Evolutionary conservation across 306 rosid species (phyloP).

Genomic region (Canavalia gladiata): DNA sequence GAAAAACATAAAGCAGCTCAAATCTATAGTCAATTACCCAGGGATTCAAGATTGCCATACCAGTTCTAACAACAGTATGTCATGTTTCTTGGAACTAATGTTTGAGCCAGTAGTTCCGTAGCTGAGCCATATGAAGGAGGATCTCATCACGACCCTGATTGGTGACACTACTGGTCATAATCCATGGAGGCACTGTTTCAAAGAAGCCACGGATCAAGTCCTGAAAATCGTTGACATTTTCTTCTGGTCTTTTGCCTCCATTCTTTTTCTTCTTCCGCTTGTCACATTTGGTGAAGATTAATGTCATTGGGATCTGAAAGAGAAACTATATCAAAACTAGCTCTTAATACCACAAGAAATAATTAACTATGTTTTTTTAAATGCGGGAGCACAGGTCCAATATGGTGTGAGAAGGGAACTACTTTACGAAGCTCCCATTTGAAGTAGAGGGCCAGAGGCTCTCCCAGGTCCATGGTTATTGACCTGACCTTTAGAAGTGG

Average conservation of each 20-base stretch:
- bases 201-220: conserved; percentile 82
- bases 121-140: conserved; percentile 93
- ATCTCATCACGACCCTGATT: conserved; percentile 97
- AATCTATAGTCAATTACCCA: conserved; percentile 27
- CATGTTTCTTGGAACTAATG: conserved; percentile 56
- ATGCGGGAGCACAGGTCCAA: not conserved
- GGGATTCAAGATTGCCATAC: conserved; percentile 22
- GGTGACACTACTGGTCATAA: conserved; percentile 96
- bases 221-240: conserved; percentile 85
- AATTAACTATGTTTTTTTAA: conserved; percentile 1
- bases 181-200: conserved; percentile 88
- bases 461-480: not conserved
- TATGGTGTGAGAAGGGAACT: not conserved
- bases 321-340: conserved; percentile 24
- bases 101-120: conserved; percentile 97
- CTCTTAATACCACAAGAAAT: not conserved
- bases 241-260: conserved; percentile 93
- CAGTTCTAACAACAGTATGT: conserved; percentile 19
- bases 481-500: not conserved
- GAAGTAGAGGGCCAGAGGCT: conserved; percentile 21
- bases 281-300: conserved; percentile 97
- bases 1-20: conserved; percentile 8
- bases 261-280: conserved; percentile 92
- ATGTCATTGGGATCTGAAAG: conserved; percentile 93
- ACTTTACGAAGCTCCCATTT: conserved; percentile 23